A percentile compares a stretch with the other conserved stretches of the same genome.
phyloP scores from a whole-genome alignment of 352 stramenopile species.

The Hyaloperonospora brassicae region DNA sequence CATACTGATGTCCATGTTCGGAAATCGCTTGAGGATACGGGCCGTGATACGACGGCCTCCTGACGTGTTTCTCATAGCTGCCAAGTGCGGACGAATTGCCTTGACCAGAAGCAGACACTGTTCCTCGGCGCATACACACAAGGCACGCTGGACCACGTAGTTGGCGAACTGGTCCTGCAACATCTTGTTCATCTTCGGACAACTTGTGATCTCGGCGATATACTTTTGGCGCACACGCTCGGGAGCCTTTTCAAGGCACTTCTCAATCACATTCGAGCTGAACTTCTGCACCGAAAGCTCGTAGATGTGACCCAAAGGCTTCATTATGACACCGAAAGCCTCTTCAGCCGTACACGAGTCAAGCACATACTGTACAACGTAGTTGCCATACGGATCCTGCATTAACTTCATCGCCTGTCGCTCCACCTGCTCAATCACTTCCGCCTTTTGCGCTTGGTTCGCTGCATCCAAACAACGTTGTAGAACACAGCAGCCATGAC shows the following conservation, averaged over 20 bases:
- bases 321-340: constrained; percentile 70
- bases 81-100: constrained; percentile 93
- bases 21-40: constrained; percentile 95
- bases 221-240: constrained; percentile 66
- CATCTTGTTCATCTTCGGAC: constrained; percentile 87
- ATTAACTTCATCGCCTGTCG: constrained; percentile 95
- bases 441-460: constrained; percentile 79
- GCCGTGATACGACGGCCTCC: constrained; percentile 91
- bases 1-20: constrained; percentile 88
- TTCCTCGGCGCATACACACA: constrained; percentile 91
- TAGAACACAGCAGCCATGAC: constrained; percentile 96
- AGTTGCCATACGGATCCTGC: constrained; percentile 89
- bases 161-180: constrained; percentile 98
- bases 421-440: constrained; percentile 91
- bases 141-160: constrained; percentile 96
- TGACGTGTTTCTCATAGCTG: constrained; percentile 91
- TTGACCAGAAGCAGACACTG: constrained; percentile 92
- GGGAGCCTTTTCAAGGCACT: constrained; percentile 93
- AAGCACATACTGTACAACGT: constrained; percentile 89
- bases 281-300: constrained; percentile 98
- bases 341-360: constrained; percentile 82
- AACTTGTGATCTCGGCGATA: constrained; percentile 67
- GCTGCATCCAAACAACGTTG: constrained; percentile 93
- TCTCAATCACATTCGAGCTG: constrained; percentile 98
- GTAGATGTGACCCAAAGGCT: constrained; percentile 87